Conservation (phyloP, 768 basidiomycete species). For the Ephemerocybe angulata region DNA sequence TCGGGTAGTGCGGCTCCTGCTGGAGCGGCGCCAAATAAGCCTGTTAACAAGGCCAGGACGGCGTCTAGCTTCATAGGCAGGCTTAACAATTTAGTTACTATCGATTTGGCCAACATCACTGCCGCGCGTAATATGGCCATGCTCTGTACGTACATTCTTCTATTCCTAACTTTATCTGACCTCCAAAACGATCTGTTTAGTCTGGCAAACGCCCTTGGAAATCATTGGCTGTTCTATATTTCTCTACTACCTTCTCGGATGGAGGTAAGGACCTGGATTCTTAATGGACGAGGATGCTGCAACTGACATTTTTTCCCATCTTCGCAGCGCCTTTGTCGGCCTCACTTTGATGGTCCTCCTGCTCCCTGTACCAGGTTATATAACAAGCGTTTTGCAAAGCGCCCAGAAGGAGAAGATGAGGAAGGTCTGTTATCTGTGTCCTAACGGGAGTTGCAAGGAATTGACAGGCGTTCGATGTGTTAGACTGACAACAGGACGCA, state of each 20-base stretch:
- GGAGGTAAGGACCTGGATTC: conserved; percentile 31
- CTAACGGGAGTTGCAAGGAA: conserved; percentile 41
- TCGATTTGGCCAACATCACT: conserved; percentile 42
- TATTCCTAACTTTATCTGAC: background rate
- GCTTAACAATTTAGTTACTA: conserved; percentile 70
- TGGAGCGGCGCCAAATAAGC: background rate
- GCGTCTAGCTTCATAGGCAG: conserved; percentile 56
- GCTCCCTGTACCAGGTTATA: conserved; percentile 22
- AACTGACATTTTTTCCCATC: background rate
- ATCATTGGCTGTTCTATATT: conserved; percentile 40
- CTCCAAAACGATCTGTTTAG: conserved; percentile 4
- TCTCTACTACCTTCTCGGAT: conserved; percentile 43
- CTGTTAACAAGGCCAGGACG: conserved; percentile 4
- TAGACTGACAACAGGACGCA: conserved; percentile 58
- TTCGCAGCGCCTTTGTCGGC: conserved; percentile 6
- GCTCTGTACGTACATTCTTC: background rate
- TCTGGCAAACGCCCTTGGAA: conserved; percentile 41
- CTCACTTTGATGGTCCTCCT: conserved; percentile 5
- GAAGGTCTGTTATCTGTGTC: conserved; percentile 49
- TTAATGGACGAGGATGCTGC: background rate
- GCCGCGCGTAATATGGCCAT: conserved; percentile 18
- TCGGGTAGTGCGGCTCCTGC: background rate
- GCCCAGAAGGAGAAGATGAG: conserved; percentile 52
- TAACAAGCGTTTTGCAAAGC: conserved; percentile 38
- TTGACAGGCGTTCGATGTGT: too few species aligned